Conservation (phyloP, 768 basidiomycete genomes). For the Paxillus ammoniavirescens region DNA sequence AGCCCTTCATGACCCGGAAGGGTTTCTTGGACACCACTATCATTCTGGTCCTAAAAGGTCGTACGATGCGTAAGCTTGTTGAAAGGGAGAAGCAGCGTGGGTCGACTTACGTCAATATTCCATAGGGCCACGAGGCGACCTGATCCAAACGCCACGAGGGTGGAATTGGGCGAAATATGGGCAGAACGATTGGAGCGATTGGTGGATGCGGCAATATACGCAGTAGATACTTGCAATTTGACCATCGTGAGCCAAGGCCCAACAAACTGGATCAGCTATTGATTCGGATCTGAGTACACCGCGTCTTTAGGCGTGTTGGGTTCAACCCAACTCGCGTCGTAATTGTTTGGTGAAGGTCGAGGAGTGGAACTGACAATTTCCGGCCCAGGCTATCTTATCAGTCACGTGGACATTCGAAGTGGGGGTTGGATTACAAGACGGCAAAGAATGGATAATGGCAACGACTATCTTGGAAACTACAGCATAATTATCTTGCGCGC, state of each 20-base stretch:
- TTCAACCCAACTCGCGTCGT: too few species aligned
- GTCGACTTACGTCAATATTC: constrained; percentile 46
- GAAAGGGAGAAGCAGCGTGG: neutral
- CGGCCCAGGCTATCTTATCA: constrained; percentile 13
- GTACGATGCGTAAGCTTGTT: constrained; percentile 1
- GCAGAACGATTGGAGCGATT: constrained; percentile 46
- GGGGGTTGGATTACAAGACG: too few species aligned
- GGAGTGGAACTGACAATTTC: too few species aligned
- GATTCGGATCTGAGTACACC: neutral
- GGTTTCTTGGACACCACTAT: constrained; percentile 62
- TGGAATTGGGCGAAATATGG: constrained; percentile 27
- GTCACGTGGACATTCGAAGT: constrained; percentile 7
- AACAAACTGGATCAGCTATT: neutral
- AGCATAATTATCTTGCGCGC: neutral
- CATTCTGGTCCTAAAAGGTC: constrained; percentile 41
- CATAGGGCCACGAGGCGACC: constrained; percentile 58
- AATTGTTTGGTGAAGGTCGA: too few species aligned
- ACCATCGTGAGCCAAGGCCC: constrained; percentile 7
- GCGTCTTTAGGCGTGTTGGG: too few species aligned
- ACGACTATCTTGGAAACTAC: neutral
- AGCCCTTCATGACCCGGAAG: constrained; percentile 72
- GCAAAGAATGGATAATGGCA: neutral
- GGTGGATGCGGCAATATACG: constrained; percentile 47
- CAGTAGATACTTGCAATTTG: constrained; percentile 17
- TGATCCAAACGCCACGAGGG: constrained; percentile 56